Percentiles rank a stretch among this genome's conserved stretches.
These are phyloP conservation scores for Penicillium sp. DNA, from an alignment of 2,329 filamentous ascomycete genomes.

Conservation along the genomic window DNA sequence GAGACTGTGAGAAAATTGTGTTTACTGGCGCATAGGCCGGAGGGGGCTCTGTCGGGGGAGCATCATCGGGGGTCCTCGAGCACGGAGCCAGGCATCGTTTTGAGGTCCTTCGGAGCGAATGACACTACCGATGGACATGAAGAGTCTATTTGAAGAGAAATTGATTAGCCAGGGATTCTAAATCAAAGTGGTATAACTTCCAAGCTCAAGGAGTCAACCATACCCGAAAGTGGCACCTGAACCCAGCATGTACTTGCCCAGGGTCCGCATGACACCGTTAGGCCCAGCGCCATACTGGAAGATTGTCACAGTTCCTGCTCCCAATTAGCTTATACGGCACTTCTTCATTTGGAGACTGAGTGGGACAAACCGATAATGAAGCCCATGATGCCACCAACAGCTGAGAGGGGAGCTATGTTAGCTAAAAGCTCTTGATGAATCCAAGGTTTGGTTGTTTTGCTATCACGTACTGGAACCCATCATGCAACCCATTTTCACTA, in stretches of 20 bases:
- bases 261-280: conserved; percentile 88
- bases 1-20: conserved; percentile 3
- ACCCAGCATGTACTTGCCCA: conserved; percentile 95
- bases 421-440: conserved; percentile 7
- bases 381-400: conserved; percentile 92
- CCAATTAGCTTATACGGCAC: conserved; percentile 6
- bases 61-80: conserved; percentile 73
- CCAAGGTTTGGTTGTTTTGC: conserved; percentile 5
- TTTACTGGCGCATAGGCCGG: conserved; percentile 35
- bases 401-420: conserved; percentile 50
- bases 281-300: conserved; percentile 91
- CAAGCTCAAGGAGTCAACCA: conserved; percentile 25
- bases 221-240: conserved; percentile 97
- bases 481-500: conserved; percentile 97
- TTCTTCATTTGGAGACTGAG: not conserved
- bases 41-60: conserved; percentile 49
- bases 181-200: not conserved
- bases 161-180: not conserved
- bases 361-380: conserved; percentile 82
- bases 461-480: conserved; percentile 88
- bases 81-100: conserved; percentile 71
- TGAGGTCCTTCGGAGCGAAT: conserved; percentile 88
- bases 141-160: conserved; percentile 60
- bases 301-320: conserved; percentile 81
- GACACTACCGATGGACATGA: conserved; percentile 98